Percentiles rank a stretch among this genome's conserved stretches.
phyloP scores from a whole-genome alignment of 2,329 filamentous ascomycete genomes.

The Leptographium wingfieldii region DNA sequence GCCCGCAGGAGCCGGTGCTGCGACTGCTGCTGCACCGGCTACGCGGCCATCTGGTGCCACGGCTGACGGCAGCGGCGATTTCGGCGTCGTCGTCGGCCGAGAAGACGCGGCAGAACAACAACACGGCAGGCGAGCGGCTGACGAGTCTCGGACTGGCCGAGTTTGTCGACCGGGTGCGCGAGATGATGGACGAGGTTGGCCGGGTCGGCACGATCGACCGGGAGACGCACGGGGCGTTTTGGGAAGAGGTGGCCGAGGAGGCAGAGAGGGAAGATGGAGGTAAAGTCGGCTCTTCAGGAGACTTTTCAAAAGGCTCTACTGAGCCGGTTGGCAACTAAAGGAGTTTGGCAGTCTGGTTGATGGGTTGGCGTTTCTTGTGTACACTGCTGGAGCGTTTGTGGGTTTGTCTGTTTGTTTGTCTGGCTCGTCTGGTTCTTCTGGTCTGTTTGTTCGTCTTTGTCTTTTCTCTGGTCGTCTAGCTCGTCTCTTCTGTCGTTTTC shows the following conservation, averaged over 20 bases:
- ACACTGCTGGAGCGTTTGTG: too few species aligned
- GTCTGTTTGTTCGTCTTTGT: not conserved
- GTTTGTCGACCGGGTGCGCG: constrained; percentile 56
- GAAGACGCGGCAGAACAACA: constrained; percentile 56
- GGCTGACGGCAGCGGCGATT: constrained; percentile 42
- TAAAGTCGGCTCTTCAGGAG: not conserved
- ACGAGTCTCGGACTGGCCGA: constrained; percentile 59
- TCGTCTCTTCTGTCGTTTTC: not conserved
- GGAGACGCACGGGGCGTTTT: constrained; percentile 56
- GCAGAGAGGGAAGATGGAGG: not conserved
- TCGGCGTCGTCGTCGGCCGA: constrained; percentile 44
- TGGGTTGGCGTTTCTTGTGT: too few species aligned
- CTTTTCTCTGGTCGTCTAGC: not conserved
- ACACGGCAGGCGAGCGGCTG: constrained; percentile 55
- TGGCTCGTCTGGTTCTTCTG: not conserved
- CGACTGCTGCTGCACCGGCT: constrained; percentile 57
- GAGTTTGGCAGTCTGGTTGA: too few species aligned
- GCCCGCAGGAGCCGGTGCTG: constrained; percentile 39
- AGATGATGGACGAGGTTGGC: constrained; percentile 55
- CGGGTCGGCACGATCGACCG: constrained; percentile 55
- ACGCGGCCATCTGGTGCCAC: constrained; percentile 50
- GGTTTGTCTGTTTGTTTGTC: not conserved
- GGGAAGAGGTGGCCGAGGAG: constrained; percentile 42
- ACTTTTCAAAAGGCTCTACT: too few species aligned
- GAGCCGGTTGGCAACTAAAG: too few species aligned